phyloP scores from a whole-genome alignment of 2,329 filamentous ascomycete genomes.

The Emericellopsis cladophorae region DNA sequence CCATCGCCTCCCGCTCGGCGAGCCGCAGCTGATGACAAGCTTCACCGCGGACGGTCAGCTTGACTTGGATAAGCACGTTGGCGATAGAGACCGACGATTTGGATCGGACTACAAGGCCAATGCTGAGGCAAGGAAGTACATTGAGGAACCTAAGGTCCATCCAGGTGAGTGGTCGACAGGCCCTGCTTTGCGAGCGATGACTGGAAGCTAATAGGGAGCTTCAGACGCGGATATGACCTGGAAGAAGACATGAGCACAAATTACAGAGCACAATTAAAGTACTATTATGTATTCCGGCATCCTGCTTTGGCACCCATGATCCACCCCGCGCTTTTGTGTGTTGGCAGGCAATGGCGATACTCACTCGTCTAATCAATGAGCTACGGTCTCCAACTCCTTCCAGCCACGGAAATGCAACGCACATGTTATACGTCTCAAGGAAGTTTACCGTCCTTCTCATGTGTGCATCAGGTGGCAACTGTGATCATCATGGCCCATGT shows the following conservation, averaged over 20 bases:
- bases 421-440: too few relatives aligned
- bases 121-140: constrained; percentile 26
- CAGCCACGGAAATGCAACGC: too few relatives aligned
- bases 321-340: too few relatives aligned
- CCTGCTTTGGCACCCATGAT: too few relatives aligned
- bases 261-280: too few relatives aligned
- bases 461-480: too few relatives aligned
- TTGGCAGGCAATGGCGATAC: too few relatives aligned
- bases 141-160: constrained; percentile 28
- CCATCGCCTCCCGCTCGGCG: constrained; percentile 40
- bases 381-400: too few relatives aligned
- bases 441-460: too few relatives aligned
- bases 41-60: constrained; percentile 35
- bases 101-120: constrained; percentile 31
- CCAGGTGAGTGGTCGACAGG: constrained; percentile 14
- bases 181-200: not conserved
- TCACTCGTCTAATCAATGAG: too few relatives aligned
- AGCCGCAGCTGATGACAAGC: constrained; percentile 42
- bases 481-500: too few relatives aligned
- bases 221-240: not conserved
- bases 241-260: not conserved
- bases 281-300: too few relatives aligned
- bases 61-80: constrained; percentile 28
- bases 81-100: constrained; percentile 31
- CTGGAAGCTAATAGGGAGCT: not conserved